Base-by-base conservation (phyloP, 331 rosid species). In the Pyrus hybrid region DNA sequence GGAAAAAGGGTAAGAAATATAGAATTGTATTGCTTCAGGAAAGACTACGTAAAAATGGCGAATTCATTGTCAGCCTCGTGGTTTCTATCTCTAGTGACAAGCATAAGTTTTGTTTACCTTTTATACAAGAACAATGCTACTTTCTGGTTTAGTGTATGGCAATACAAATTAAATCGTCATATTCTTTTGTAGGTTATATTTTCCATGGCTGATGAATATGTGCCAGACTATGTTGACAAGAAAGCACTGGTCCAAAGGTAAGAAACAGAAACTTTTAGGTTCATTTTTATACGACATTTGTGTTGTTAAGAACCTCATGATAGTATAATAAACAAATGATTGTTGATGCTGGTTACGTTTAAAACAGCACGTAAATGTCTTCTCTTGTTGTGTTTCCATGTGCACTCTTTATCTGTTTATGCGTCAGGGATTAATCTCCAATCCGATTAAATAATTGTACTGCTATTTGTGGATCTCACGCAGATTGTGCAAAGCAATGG, bases 191-290 rank as follows among this genome's bases (percentile, higher is more conserved):
- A 95, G 99, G 88, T 95, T 69, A 91, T 95, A 63, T 92, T 72
- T 86, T 95, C 98, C 64, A 95, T 95, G 99, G 87, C 88, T 21
- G 99, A 95, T 71, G 99, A 95, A 68, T 90, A 92, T 73, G 98
- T 95, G 76, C 99, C 98, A 47, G 98, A 90, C 23, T 95, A 95
- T 69, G 99, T 95, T 41, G 93, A 95, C 81, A 95, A 92, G 89
- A 87, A 89, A 76, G 88, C 96, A 69, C 82, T 95, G 76, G 96
- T 92, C 45, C 87, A 86, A 49, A 84, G 99, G 99, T 49, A 87
- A 83, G 83, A 72, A 61, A 13, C 61, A 53, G 13, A 12, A 62
- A 33, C 71, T 32, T 45, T 76, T 37, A 23, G 20, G n/a, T 54
- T 51, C 30, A 43, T 11, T 21, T 66, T 28, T 30, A n/a, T 43